These are phyloP conservation scores for Pichia manshurica DNA, from an alignment of 805 yeast genomes.

Conservation along the genomic window DNA sequence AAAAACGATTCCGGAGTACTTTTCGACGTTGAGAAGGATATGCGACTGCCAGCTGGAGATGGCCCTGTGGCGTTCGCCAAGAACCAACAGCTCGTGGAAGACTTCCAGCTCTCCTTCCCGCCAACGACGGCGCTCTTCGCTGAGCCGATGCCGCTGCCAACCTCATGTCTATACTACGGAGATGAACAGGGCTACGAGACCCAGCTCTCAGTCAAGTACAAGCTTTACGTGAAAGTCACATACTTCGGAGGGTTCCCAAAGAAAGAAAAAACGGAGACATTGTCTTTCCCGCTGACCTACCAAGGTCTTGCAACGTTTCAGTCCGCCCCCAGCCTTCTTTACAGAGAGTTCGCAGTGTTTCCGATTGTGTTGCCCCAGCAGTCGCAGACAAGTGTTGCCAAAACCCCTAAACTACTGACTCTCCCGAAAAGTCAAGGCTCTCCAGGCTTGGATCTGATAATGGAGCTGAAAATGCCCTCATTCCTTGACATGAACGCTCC, in stretches of 20 bases:
- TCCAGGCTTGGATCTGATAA: background rate
- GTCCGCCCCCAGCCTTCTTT: background rate
- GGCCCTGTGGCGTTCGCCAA: background rate
- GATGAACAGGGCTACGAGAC: conserved; percentile 1
- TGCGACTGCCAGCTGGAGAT: background rate
- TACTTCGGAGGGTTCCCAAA: background rate
- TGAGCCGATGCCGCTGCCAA: conserved; percentile 2
- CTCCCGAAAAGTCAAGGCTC: background rate
- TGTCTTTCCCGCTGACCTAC: background rate
- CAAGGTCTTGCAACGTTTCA: background rate
- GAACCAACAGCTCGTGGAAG: background rate
- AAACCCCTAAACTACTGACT: no score
- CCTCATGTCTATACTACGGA: conserved; percentile 1
- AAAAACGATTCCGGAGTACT: background rate
- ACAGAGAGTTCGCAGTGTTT: background rate
- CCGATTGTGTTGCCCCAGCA: no score
- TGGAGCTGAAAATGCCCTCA: background rate
- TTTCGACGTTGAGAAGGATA: background rate
- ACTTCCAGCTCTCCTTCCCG: conserved; percentile 5
- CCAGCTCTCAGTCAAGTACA: background rate
- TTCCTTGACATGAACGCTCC: background rate
- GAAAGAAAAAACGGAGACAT: background rate
- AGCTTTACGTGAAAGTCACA: background rate
- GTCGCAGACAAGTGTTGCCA: no score
- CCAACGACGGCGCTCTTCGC: conserved; percentile 1